These are phyloP conservation scores for Thermothelomyces thermophilus DNA, from an alignment of 2,329 filamentous ascomycete genomes.

Conservation along the genomic window DNA sequence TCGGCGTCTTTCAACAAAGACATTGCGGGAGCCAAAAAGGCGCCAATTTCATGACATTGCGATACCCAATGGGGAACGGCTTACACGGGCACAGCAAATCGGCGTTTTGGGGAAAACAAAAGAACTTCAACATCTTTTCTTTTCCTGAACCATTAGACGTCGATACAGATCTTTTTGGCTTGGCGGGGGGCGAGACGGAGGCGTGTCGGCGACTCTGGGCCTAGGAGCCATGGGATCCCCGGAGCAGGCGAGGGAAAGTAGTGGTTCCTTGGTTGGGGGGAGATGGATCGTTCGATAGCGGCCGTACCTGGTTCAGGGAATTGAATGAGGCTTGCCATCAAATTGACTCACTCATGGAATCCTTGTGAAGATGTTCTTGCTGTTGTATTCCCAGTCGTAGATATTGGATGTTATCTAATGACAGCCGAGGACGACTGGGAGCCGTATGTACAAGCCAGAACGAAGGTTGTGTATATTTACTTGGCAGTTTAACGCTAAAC, in stretches of 20 bases:
- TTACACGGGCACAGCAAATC: constrained; percentile 26
- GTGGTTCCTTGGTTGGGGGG: background rate
- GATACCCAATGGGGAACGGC: constrained; percentile 30
- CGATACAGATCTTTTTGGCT: constrained; percentile 26
- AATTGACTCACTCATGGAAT: background rate
- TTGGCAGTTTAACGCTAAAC: too few species aligned
- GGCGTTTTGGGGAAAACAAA: constrained; percentile 32
- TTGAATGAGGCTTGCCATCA: background rate
- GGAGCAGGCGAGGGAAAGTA: background rate
- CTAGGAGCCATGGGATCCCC: background rate
- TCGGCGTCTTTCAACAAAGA: constrained; percentile 34
- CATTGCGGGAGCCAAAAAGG: constrained; percentile 28
- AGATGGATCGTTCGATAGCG: background rate
- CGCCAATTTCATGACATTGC: constrained; percentile 25
- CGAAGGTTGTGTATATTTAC: too few species aligned
- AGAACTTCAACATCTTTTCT: constrained; percentile 34
- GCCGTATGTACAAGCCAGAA: too few species aligned
- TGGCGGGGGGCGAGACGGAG: constrained; percentile 14
- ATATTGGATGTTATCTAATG: too few species aligned
- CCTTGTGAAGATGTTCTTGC: background rate
- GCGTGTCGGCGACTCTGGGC: constrained; percentile 1
- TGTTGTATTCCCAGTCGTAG: too few species aligned
- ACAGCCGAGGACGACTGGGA: too few species aligned
- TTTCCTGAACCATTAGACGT: constrained; percentile 27
- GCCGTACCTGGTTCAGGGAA: background rate